Evolutionary conservation across 495 filamentous ascomycete species (phyloP).

Genomic region (Lepidopterella palustris): DNA sequence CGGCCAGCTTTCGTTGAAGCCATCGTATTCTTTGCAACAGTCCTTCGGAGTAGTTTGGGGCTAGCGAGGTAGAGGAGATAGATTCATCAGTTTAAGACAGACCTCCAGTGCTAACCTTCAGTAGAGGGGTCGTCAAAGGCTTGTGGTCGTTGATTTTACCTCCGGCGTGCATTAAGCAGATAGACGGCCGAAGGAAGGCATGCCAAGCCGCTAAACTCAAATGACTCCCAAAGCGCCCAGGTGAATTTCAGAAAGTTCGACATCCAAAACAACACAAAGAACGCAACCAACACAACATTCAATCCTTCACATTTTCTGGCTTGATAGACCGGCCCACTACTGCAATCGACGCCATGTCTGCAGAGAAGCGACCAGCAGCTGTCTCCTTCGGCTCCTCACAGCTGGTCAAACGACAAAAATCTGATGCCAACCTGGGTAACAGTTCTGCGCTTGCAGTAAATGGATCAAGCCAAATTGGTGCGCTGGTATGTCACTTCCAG

Average conservation of each 20-base stretch:
- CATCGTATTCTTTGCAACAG: conserved; percentile 42
- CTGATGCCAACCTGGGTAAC: conserved; percentile 58
- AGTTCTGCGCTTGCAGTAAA: conserved; percentile 57
- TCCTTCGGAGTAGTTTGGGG: not conserved
- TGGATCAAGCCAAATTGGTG: conserved; percentile 60
- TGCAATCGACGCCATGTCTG: conserved; percentile 53
- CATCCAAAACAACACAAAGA: too few relatives aligned
- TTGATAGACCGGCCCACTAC: too few relatives aligned
- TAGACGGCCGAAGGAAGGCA: not conserved
- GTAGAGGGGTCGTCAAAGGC: not conserved
- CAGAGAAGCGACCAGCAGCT: conserved; percentile 82
- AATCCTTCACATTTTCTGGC: too few relatives aligned
- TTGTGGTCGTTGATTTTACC: not conserved
- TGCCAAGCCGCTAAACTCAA: not conserved
- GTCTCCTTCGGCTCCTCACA: conserved; percentile 73
- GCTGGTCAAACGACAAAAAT: conserved; percentile 80
- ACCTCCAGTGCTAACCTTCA: not conserved
- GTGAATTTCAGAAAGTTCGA: too few relatives aligned
- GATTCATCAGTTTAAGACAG: too few relatives aligned
- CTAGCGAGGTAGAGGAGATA: not conserved
- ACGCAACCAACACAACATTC: too few relatives aligned
- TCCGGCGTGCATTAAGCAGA: not conserved
- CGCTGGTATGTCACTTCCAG: conserved; percentile 58
- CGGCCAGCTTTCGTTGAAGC: conserved; percentile 85
- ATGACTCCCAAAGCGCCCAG: too few relatives aligned